phyloP scores from a whole-genome alignment of 495 filamentous ascomycete genomes.

The Jackrogersella multiformis region DNA sequence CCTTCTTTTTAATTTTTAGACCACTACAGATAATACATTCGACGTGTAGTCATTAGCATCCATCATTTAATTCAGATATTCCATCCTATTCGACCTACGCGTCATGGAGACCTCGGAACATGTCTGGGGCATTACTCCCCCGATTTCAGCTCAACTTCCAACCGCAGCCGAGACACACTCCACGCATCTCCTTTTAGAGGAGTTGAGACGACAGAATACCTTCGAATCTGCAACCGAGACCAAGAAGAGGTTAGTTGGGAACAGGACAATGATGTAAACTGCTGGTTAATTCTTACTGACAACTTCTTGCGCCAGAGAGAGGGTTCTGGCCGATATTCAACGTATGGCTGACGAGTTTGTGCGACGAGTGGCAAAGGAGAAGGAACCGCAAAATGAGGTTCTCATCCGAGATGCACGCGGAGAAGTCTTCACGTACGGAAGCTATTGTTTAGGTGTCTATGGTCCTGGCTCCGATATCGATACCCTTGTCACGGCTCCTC shows the following conservation, averaged over 20 bases:
- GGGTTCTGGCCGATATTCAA: constrained; percentile 75
- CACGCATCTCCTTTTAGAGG: constrained; percentile 79
- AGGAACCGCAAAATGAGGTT: constrained; percentile 77
- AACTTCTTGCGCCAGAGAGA: constrained; percentile 37
- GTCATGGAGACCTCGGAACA: constrained; percentile 46
- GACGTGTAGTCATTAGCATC: background rate
- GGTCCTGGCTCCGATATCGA: constrained; percentile 98
- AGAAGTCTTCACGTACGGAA: constrained; percentile 93
- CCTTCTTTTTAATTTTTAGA: background rate
- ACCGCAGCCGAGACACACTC: constrained; percentile 76
- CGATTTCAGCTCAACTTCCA: constrained; percentile 80
- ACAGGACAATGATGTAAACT: background rate
- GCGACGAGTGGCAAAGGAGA: constrained; percentile 72
- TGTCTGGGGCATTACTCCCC: constrained; percentile 80
- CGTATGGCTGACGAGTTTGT: constrained; percentile 85
- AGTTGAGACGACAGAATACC: constrained; percentile 86
- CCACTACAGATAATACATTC: background rate
- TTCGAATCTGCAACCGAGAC: constrained; percentile 86
- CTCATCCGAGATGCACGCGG: constrained; percentile 83
- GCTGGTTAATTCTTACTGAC: constrained; percentile 9
- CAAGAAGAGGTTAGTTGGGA: constrained; percentile 69
- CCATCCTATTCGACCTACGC: background rate
- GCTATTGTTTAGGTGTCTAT: constrained; percentile 92
- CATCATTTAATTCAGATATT: background rate
- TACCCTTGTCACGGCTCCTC: constrained; percentile 89